Base-by-base conservation (phyloP, 1,284 basidiomycete species). In the Inonotus obliquus region DNA sequence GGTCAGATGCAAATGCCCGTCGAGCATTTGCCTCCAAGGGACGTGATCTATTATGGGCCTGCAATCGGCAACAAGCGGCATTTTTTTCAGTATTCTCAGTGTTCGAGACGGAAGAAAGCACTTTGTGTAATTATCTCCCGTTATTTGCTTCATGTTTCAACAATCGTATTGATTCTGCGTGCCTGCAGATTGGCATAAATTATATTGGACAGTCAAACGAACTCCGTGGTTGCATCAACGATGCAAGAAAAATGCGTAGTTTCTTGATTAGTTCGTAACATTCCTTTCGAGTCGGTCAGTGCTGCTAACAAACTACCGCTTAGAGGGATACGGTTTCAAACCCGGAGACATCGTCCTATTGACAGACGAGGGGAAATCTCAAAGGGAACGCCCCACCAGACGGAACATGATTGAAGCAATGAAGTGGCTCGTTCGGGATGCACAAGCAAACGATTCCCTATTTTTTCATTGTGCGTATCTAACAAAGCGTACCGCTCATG, bases 391-490 rank as follows among this genome's bases (percentile, higher is more conserved):
- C 41, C 94, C 94, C 0, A 96, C 92, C 0, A 78, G 81, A 60
- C 75, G 75, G 63, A 96, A 96, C 72, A 92, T 97, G 65, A 69
- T 92, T n/a, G 79, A 82, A 25, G 91, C 87, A 0, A 94, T 95
- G 91, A 79, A 77, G 49, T 96, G 94, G 94, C 82, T 96, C n/a
- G 91, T 96, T 1, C 74, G 77, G 27, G 85, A 80, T 63, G 93
- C 94, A 1, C 76, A 78, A 32, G 77, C 82, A 3, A 81, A 96
- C 66, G 94, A 96, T 72, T 87, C 92, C 1, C 75, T 96, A 10
- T 93, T 96, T 73, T 89, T 96, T 73, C 93, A 96, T 68, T 96
- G 88, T 88, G 70, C 59, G 84, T 73, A 11, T 23, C 38, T 7
- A 44, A 13, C 10, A 44, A 14, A 44, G 2, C 19, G n/a, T 11